These are phyloP conservation scores for Eutrema salsugineum DNA, from an alignment of 441 rosid species.

Conservation along the genomic window DNA sequence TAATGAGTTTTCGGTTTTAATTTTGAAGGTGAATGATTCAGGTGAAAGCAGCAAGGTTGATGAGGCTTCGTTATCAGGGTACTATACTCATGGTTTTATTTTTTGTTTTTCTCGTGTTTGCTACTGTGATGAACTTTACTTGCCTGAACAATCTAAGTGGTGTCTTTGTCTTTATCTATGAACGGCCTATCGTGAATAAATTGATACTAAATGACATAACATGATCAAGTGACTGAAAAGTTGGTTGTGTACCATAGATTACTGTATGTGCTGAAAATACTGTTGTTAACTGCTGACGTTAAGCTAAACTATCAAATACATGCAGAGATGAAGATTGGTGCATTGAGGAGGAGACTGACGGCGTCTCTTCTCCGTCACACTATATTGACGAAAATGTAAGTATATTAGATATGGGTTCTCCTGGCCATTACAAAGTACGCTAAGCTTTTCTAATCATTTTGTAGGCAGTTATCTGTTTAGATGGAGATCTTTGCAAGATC, in stretches of 20 bases:
- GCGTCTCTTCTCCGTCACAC: constrained; percentile 81
- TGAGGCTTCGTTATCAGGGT: constrained; percentile 74
- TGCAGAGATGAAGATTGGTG: constrained; percentile 93
- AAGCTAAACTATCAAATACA: constrained; percentile 18
- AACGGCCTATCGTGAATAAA: background rate
- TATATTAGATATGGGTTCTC: background rate
- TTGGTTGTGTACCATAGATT: constrained; percentile 6
- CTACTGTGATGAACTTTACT: background rate
- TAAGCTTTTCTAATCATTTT: constrained; percentile 43
- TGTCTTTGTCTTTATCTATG: background rate
- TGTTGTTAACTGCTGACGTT: background rate
- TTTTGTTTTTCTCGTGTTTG: background rate
- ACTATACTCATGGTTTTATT: background rate
- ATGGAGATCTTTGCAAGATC: constrained; percentile 91
- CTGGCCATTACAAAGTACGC: background rate
- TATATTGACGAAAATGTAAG: constrained; percentile 97
- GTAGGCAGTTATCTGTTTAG: constrained; percentile 99
- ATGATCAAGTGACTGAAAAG: constrained; percentile 7
- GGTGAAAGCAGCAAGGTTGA: constrained; percentile 73
- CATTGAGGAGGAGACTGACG: constrained; percentile 66
- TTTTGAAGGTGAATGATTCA: constrained; percentile 84
- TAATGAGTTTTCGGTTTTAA: constrained; percentile 21
- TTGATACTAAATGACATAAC: background rate
- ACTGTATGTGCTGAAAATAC: background rate
- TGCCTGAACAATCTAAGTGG: constrained; percentile 2